A percentile compares a stretch with the other conserved stretches of the same genome.
These are phyloP conservation scores for Asterella californica DNA, from an alignment of 225 moss, liverwort and hornwort genomes.

Conservation along the genomic window DNA sequence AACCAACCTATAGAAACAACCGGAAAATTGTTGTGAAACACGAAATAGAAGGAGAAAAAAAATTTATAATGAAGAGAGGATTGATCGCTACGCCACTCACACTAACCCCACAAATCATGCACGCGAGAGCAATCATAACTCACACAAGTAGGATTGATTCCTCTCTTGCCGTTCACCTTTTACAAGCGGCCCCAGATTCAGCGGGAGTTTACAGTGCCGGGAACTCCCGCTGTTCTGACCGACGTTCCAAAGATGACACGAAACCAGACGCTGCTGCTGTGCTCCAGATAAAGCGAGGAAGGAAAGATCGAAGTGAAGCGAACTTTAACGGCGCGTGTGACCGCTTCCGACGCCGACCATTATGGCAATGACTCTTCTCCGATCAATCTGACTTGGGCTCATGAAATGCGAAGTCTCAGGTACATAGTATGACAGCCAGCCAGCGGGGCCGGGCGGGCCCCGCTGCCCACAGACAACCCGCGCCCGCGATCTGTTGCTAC, in stretches of 20 bases:
- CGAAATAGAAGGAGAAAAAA: neutral
- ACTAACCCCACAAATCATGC: neutral
- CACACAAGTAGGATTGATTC: neutral
- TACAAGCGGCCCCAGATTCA: neutral
- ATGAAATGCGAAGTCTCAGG: neutral
- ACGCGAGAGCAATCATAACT: neutral
- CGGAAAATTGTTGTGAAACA: neutral
- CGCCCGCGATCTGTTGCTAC: slow-evolving; percentile 23
- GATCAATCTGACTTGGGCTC: slow-evolving; percentile 5
- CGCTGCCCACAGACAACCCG: neutral
- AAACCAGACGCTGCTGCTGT: neutral
- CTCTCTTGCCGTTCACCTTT: neutral
- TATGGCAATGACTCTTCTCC: neutral
- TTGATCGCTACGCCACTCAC: neutral
- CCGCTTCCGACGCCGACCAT: slow-evolving; percentile 11
- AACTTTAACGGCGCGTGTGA: slow-evolving; percentile 25
- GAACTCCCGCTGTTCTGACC: slow-evolving; percentile 10
- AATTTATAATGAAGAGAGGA: neutral
- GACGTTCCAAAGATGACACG: neutral
- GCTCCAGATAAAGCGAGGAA: neutral
- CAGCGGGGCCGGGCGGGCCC: neutral
- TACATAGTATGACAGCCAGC: neutral
- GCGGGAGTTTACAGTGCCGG: slow-evolving; percentile 19
- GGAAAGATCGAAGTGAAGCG: neutral
- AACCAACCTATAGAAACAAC: neutral